Base-by-base conservation (phyloP, 257 asterid genomes). In the Lithospermum erythrorhizon region DNA sequence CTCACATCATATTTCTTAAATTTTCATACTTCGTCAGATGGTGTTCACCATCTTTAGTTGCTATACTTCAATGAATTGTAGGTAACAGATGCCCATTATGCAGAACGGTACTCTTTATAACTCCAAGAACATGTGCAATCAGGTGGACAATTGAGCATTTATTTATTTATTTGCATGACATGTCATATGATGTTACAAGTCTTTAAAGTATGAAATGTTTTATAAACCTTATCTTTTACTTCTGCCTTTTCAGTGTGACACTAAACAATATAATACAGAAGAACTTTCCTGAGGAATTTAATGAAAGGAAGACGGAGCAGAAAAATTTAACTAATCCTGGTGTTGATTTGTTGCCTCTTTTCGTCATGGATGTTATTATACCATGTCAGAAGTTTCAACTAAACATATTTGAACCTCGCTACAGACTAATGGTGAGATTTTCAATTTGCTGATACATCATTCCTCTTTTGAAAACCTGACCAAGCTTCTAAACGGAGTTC, bases 371-470 rank as follows among this genome's bases (percentile, higher is more conserved):
- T 70, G 96, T 89, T 61, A 82, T 82, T 68, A 67, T 93, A 61
- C 99, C 99, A 18, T 93, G 97, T 80, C 97, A 89, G 80, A 93
- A 89, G 80, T 70, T 89, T 72, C 96, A 87, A 66, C 83, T 93
- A 32, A 93, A 93, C 78, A 93, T 89, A 72, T 93, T 89, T 78
- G 99, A 93, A 75, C 99, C 99, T 64, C 97, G 97, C 61, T 93
- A 93, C 75, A 81, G 98, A 65, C 94, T 93, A 53, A 86, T 93
- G 99, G 99, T 93, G 61, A 83, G 88, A 41, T 72, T 61, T 9
- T 53, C 0, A 53, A 19, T n/a, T 18, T 53, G 57, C 2, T 53
- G 11, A 53, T n/a, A 9, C 25, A 6, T 53, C 17, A 11, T 41
- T 6, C 47, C 47, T 35, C 47, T 9, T 9, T 35, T 1, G 15